Conservation (phyloP, 1,284 basidiomycete genomes). For the Marasmius fiardii region DNA sequence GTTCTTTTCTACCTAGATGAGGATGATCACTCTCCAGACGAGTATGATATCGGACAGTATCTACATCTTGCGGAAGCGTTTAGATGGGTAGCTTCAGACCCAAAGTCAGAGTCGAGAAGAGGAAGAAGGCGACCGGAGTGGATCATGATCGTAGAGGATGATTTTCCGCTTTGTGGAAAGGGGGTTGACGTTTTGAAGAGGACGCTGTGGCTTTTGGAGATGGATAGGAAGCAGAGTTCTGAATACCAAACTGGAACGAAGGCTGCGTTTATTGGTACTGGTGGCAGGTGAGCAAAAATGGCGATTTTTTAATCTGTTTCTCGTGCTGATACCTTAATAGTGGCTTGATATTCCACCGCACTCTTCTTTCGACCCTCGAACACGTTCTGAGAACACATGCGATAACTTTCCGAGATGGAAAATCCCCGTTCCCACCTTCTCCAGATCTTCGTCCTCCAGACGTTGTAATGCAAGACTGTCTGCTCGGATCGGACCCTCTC, state of each 20-base stretch:
- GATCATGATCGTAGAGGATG: conserved; percentile 41
- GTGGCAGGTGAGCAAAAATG: conserved; percentile 39
- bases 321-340: conserved; percentile 23
- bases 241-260: conserved; percentile 18
- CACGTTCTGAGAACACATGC: conserved; percentile 30
- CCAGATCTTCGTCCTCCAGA: conserved; percentile 31
- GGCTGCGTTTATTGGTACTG: conserved; percentile 38
- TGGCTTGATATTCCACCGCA: conserved; percentile 35
- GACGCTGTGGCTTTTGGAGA: conserved; percentile 31
- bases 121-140: conserved; percentile 27
- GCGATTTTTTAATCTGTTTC: neutral
- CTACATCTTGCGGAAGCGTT: conserved; percentile 39
- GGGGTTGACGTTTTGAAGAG: conserved; percentile 28
- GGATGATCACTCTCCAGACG: conserved; percentile 26
- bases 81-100: conserved; percentile 24
- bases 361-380: conserved; percentile 30
- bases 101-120: too few species aligned
- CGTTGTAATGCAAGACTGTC: conserved; percentile 39
- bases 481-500: conserved; percentile 32
- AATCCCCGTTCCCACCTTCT: conserved; percentile 24
- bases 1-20: conserved; percentile 30
- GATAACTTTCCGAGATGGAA: neutral
- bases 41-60: conserved; percentile 29
- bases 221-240: conserved; percentile 14
- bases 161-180: conserved; percentile 37